Evolutionary conservation across 805 yeast genomes (phyloP), one percentile per base, ranked within the genome.

Genomic region (Diddensiella caesifluorescens): DNA sequence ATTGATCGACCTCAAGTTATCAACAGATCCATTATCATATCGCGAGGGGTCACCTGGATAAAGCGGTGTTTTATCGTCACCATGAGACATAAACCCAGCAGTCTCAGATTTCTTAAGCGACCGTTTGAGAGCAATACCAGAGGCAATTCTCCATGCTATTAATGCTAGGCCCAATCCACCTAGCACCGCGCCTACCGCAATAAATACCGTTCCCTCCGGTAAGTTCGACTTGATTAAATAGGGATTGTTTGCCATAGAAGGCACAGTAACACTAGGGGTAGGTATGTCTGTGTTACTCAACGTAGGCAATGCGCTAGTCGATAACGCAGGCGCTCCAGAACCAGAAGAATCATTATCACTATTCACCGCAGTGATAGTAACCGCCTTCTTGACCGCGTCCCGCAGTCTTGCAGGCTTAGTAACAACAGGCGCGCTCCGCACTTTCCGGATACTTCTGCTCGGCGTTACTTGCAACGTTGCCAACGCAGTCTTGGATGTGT

Each of bases 201-300:
- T 86, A 62, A 85, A 86, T 2, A 87, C 88, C 1, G 92, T 82
- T 1, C 95, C 95, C 35, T 75, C 70, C 1, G 88, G 85, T 35
- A 70, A 67, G 16, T 56, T 56, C 4, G 77, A 61, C 35, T 65
- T 61, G 50, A 72, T 62, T 15, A 86, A 68, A 53, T 72, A 79
- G 7, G 95, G 95, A 60, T 86, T 86, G 38, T 70, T 63, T 13
- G 51, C 52, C 30, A 75, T 69, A 1, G 80, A 65, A 0, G 95
- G 95, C 9, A 79, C 75, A 1, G 70, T 61, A 12, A 77, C 64
- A 1, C 71, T 49, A 1, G 80, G 80, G 5, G 75, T 67, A 16
- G 75, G 46, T n/a, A 49, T 33, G 12, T 39, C 40, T 16, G 43
- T 46, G 22, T 42, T 21, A 6, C 26, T 26, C 33, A 44, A 35